Evolutionary conservation across 768 basidiomycete genomes (phyloP), one percentile per base, ranked within the genome.

Genomic region (Termitomyces sp.): DNA sequence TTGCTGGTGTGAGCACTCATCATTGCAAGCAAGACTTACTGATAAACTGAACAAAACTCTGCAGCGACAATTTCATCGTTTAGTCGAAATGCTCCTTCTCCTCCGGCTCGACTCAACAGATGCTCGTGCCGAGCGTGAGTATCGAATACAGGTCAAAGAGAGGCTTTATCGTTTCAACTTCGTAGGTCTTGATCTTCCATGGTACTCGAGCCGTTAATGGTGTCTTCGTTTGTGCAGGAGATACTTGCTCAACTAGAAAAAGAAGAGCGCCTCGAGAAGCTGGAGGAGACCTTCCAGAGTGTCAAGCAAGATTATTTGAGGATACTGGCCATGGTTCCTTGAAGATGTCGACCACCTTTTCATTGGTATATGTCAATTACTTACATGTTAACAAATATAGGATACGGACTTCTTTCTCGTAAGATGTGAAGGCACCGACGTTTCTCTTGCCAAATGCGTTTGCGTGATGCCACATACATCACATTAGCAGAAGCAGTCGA

Each of bases 121-220:
- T 65, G 60, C 73, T 52, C 75, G 73, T 25, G 75, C 77, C 25
- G 70, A 77, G 63, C 83, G 77, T 52, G 85, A 88, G 10, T 97
- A 89, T 70, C 79, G 96, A 52, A 70, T 99, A 32, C 90, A 94
- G 70, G 94, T 96, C 66, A 99, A 99, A 73, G 94, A 97, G 70
- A 83, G 97, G 37, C 71, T 99, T 43, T 98, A 91, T 67, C 82
- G 94, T 21, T 98, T 98, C 74, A 99, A 98, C 73, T 97, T 87
- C 69, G 94, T 95, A 65, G 66, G 90, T 79, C 4, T 23, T 43
- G 37, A 14, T 53, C 23, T 55, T 48, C 27, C 62, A 23, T 14
- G 11, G 29, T 53, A 14, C 6, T 11, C 21, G 29, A 4, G 27
- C 23, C 44, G 37, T 27, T 40, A n/a, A 51, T 1, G 42, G 40